Evolutionary conservation across 2,329 filamentous ascomycete species (phyloP).

Genomic region (Colletotrichum sp.): DNA sequence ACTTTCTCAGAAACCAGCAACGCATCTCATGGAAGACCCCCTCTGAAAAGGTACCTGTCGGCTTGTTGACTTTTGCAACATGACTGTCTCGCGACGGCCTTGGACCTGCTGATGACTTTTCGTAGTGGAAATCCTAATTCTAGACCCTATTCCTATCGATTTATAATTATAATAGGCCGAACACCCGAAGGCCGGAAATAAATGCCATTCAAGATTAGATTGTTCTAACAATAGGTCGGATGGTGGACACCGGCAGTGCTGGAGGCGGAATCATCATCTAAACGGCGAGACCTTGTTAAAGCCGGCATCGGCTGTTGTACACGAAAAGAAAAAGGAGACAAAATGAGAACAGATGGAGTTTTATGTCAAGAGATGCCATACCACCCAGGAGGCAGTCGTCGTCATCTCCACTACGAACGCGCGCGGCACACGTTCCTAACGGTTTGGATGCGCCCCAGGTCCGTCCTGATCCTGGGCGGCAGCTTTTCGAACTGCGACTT

Average conservation of each 20-base stretch:
- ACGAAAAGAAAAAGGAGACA: not conserved
- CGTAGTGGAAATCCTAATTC: too few species aligned
- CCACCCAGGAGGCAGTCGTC: not conserved
- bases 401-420: not conserved
- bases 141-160: too few species aligned
- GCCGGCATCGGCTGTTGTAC: not conserved
- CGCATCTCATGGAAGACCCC: too few species aligned
- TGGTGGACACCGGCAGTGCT: not conserved
- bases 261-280: not conserved
- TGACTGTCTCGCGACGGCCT: too few species aligned
- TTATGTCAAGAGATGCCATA: not conserved
- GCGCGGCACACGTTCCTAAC: not conserved
- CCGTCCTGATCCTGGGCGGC: not conserved
- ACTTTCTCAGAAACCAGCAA: too few species aligned
- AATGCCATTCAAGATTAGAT: not conserved
- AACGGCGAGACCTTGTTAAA: not conserved
- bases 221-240: not conserved
- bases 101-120: too few species aligned
- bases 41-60: too few species aligned
- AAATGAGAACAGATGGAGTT: not conserved
- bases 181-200: not conserved
- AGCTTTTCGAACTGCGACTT: not conserved
- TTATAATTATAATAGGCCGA: too few species aligned
- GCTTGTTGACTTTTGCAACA: too few species aligned
- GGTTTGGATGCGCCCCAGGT: not conserved